Evolutionary conservation across 176 grass and related monocot species (phyloP).

Genomic region (Secale cereale): DNA sequence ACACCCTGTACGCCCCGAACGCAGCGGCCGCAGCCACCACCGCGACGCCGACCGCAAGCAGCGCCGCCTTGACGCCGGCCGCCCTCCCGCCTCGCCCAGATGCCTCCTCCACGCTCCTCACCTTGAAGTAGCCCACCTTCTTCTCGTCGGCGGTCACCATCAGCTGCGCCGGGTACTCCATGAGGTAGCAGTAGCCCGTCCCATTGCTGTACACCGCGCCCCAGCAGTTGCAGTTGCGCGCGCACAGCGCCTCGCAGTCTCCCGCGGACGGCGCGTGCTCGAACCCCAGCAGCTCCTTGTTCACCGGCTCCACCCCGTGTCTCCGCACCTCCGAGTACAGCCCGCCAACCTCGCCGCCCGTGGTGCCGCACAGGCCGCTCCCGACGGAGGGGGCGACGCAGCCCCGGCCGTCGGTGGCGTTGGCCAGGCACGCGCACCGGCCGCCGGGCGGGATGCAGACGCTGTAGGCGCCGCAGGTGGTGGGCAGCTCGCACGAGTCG

Average conservation of each 20-base stretch:
- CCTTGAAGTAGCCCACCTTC: constrained; percentile 80
- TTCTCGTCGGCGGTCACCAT: constrained; percentile 58
- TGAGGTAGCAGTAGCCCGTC: constrained; percentile 63
- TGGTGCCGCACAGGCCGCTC: constrained; percentile 22
- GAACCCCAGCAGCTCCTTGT: constrained; percentile 51
- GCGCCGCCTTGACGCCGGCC: constrained; percentile 27
- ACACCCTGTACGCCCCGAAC: constrained; percentile 57
- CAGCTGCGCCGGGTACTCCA: constrained; percentile 78
- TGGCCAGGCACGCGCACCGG: constrained; percentile 59
- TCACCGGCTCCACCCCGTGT: constrained; percentile 68
- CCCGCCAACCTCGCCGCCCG: constrained; percentile 25
- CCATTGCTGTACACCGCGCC: constrained; percentile 81
- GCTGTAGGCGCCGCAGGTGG: constrained; percentile 64
- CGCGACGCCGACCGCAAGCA: constrained; percentile 43
- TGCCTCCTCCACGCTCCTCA: constrained; percentile 10
- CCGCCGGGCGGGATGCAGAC: constrained; percentile 42
- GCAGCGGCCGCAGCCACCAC: constrained; percentile 27
- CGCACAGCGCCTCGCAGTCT: constrained; percentile 70
- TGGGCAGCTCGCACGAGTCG: constrained; percentile 60
- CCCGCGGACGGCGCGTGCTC: constrained; percentile 39
- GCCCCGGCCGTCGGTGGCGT: constrained; percentile 40
- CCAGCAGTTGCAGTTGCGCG: constrained; percentile 89
- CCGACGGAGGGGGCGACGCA: constrained; percentile 13
- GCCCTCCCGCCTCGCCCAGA: not conserved
- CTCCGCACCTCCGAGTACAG: constrained; percentile 43